phyloP scores from a whole-genome alignment of 306 rosid species.

The Sechiopsis laciniata region DNA sequence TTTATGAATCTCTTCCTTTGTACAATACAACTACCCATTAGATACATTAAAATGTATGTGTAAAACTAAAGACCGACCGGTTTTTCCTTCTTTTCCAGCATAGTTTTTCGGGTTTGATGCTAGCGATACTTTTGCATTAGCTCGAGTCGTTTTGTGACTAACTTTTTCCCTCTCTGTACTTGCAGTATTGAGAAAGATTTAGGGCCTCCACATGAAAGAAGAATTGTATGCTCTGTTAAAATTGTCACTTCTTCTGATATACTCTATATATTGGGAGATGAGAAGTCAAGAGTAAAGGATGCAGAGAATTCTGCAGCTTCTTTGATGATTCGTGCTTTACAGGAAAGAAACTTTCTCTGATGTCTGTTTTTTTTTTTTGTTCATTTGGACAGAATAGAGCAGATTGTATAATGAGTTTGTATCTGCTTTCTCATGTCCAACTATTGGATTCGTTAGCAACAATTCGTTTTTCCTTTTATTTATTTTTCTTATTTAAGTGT shows the following conservation, averaged over 20 bases:
- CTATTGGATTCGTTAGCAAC: not conserved
- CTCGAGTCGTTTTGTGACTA: too few species aligned
- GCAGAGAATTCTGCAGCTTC: conserved; percentile 75
- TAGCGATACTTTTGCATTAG: not conserved
- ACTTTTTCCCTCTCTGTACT: not conserved
- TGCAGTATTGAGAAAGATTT: conserved; percentile 44
- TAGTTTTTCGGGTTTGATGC: not conserved
- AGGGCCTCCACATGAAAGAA: conserved; percentile 60
- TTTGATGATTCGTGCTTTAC: conserved; percentile 44
- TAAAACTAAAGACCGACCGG: not conserved
- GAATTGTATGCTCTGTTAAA: conserved; percentile 38
- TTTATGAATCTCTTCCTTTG: not conserved
- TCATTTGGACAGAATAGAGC: not conserved
- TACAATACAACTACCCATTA: not conserved
- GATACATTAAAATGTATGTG: not conserved
- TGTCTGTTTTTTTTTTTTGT: not conserved
- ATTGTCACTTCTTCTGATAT: conserved; percentile 28
- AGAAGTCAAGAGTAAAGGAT: conserved; percentile 36
- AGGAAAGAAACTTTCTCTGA: conserved; percentile 33
- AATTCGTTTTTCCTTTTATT: not conserved
- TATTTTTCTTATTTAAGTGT: not conserved
- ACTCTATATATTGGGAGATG: conserved; percentile 35
- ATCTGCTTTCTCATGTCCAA: not conserved
- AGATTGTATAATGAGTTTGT: not conserved
- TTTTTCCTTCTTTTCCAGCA: not conserved